These are phyloP conservation scores for Chlamydomonas incerta DNA, from an alignment of 139 green algal species.

Conservation along the genomic window DNA sequence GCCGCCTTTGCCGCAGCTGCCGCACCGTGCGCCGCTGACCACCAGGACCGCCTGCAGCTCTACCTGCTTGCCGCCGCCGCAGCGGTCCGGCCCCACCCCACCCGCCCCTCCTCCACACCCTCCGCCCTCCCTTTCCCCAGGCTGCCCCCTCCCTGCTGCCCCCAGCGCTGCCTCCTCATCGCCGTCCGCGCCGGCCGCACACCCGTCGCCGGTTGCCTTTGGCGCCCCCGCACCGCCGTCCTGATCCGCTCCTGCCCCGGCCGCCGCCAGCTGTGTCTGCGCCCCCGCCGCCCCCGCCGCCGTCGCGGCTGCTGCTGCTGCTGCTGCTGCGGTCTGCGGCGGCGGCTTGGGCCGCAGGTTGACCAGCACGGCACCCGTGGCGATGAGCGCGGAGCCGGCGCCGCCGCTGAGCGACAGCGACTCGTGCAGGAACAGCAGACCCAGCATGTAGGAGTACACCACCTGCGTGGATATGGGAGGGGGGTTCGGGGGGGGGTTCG, in stretches of 20 bases:
- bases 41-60: background rate
- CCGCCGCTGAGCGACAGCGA: background rate
- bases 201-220: no score
- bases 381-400: constrained; percentile 18
- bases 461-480: constrained; percentile 13
- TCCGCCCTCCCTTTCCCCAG: no score
- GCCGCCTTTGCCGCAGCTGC: no score
- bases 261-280: background rate
- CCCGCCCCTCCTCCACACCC: no score
- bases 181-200: no score
- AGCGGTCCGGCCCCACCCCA: no score
- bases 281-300: background rate
- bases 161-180: no score
- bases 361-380: constrained; percentile 4
- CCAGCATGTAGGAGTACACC: constrained; percentile 44
- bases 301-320: background rate
- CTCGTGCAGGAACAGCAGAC: constrained; percentile 37
- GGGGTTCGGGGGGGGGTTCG: background rate
- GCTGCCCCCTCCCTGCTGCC: no score
- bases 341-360: constrained; percentile 11
- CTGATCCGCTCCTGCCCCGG: no score
- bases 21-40: no score
- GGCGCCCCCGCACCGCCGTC: no score
- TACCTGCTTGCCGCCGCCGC: no score
- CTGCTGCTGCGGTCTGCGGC: background rate